Evolutionary conservation across 2,329 filamentous ascomycete species (phyloP).

Genomic region (Penicillium sp.): DNA sequence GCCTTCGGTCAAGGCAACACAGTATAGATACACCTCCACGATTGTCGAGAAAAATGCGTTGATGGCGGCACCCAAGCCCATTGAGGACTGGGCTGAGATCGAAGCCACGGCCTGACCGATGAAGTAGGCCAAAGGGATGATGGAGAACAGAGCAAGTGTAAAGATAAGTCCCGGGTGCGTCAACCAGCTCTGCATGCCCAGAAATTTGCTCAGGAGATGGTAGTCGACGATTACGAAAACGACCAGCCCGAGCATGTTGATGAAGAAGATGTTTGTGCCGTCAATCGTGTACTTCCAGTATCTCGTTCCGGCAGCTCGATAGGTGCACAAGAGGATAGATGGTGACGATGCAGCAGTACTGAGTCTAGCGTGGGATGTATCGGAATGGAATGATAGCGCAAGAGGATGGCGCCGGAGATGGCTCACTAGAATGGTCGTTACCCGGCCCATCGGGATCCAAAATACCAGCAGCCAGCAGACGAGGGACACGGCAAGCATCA

Average conservation of each 20-base stretch:
- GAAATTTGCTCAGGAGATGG: conserved; percentile 66
- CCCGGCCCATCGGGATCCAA: conserved; percentile 97
- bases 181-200: conserved; percentile 69
- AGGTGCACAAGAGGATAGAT: conserved; percentile 92
- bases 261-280: conserved; percentile 97
- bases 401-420: conserved; percentile 90
- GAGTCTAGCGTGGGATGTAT: conserved; percentile 70
- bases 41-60: conserved; percentile 98
- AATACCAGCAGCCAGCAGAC: conserved; percentile 97
- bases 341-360: conserved; percentile 70
- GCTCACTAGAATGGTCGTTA: conserved; percentile 83
- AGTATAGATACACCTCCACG: conserved; percentile 97
- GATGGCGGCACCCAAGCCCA: conserved; percentile 94
- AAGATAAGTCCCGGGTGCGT: conserved; percentile 87
- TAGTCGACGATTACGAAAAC: conserved; percentile 93
- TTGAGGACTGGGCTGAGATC: conserved; percentile 96
- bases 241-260: conserved; percentile 94
- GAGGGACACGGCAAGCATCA: conserved; percentile 78
- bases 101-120: conserved; percentile 98
- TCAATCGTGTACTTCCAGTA: conserved; percentile 99
- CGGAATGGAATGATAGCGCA: conserved; percentile 88
- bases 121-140: conserved; percentile 96
- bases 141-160: conserved; percentile 76
- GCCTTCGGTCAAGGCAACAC: conserved; percentile 85
- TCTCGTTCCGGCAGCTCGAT: conserved; percentile 86